Base-by-base conservation (phyloP, 2,329 filamentous ascomycete genomes). In the Aschersonia sp. region DNA sequence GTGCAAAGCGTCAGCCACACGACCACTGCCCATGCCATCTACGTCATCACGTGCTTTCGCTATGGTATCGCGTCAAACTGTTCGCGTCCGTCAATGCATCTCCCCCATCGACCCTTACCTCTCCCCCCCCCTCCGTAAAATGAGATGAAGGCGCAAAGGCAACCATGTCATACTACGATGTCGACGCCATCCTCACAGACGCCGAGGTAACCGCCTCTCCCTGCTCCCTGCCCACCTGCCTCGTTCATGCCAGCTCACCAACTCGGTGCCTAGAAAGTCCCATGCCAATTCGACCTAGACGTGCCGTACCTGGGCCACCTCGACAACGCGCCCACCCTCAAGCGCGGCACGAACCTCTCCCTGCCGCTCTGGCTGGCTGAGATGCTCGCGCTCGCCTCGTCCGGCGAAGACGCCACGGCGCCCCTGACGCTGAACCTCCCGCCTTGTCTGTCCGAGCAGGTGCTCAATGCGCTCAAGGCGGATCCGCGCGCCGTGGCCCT, bases 281-380 rank as follows among this genome's bases (percentile, higher is more conserved):
- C 92, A 41, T 95, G 89, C 70, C 94, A 85, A 46, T 96, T 97
- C 67, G 85, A 95, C 60, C 78, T 96, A 59, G 85, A 91, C 51
- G 82, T 95, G 32, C 84, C 89, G 28, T 82, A 85, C 49, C 78
- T 97, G 44, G 89, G 89, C 55, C 88, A 94, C 63, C 75, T 98
- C 51, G 89, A 94, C 66, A 89, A 89, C 59, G 91, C 87, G 59
- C 68, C 74, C 32, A 67, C 85, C 61, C 82, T 97, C 57, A 92
- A 91, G 63, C 68, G 82, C 48, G 85, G 86, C 51, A 91, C 88
- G 1, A 80, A 82, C 43, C 74, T 97, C 44, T 78, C 84, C 52
- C 80, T 97, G 1, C 92, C 92, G 2, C 75, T 97, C 54, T 98
- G 92, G 92, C 80, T 98, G 9, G 89, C 85, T 55, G 87, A 95